These are phyloP conservation scores for Fomes fomentarius DNA, from an alignment of 1,284 basidiomycete species.

Conservation along the genomic window DNA sequence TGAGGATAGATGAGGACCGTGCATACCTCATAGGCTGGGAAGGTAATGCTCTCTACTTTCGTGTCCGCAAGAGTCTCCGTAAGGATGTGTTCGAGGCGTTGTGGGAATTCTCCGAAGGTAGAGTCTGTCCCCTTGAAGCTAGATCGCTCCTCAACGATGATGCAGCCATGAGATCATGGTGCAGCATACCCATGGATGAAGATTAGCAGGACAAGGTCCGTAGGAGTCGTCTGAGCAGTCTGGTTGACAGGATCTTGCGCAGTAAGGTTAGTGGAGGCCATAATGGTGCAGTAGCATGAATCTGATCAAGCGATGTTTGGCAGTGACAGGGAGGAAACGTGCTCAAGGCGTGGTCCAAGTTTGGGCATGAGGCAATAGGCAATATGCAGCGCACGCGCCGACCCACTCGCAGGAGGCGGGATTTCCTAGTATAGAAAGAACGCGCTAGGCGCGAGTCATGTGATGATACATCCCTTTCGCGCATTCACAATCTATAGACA, in stretches of 20 bases:
- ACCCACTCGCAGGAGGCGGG: no score
- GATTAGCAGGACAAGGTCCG: constrained; percentile 56
- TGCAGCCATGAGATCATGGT: not conserved
- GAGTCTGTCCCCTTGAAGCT: constrained; percentile 79
- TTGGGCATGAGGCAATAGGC: constrained; percentile 2
- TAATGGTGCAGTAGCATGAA: constrained; percentile 12
- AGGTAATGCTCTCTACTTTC: constrained; percentile 75
- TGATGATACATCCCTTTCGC: no score
- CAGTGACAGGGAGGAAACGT: not conserved
- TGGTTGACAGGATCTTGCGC: not conserved
- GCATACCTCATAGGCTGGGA: constrained; percentile 88
- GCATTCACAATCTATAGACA: no score
- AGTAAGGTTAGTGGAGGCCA: constrained; percentile 7
- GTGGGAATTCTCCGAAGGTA: constrained; percentile 78
- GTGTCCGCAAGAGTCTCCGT: constrained; percentile 56
- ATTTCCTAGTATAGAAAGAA: constrained; percentile 16
- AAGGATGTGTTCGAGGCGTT: constrained; percentile 78
- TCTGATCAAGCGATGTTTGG: not conserved
- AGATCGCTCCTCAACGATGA: not conserved
- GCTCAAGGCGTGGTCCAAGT: constrained; percentile 1
- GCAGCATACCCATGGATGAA: constrained; percentile 44
- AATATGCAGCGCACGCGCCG: no score
- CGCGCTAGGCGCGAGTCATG: no score
- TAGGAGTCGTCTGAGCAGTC: constrained; percentile 22
- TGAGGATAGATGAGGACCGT: constrained; percentile 1